Evolutionary conservation across 1,139 yeast genomes (phyloP).

Genomic region (Candida sojae): DNA sequence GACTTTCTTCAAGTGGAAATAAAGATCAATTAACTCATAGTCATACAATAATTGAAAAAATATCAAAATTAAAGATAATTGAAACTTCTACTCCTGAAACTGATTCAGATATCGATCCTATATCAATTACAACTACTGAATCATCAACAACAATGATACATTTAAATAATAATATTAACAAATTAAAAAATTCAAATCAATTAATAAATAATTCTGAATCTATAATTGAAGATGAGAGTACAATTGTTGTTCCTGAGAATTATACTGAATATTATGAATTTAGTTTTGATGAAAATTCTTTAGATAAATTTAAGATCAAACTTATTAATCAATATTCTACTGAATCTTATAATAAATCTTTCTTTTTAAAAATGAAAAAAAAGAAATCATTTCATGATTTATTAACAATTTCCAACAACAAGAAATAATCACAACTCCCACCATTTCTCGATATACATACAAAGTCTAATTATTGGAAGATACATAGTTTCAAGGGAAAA

Average conservation of each 20-base stretch:
- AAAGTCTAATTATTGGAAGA: too few species aligned
- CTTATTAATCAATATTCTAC: not conserved
- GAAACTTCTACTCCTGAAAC: too few species aligned
- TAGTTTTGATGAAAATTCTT: constrained; percentile 3
- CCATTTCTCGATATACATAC: not conserved
- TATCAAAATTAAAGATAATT: not conserved
- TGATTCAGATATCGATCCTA: too few species aligned
- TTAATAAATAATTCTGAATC: too few species aligned
- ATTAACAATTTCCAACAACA: not conserved
- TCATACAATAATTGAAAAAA: not conserved
- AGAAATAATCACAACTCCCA: not conserved
- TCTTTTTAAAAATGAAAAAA: not conserved
- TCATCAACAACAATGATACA: not conserved
- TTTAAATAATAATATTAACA: not conserved
- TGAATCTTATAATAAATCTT: too few species aligned
- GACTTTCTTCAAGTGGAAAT: not conserved
- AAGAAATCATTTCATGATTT: not conserved
- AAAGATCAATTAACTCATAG: not conserved
- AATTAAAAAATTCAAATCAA: too few species aligned
- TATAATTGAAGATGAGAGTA: too few species aligned
- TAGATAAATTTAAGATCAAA: constrained; percentile 1
- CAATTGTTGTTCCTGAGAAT: too few species aligned
- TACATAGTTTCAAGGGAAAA: too few species aligned
- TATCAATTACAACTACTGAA: too few species aligned
- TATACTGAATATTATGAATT: not conserved